These are phyloP conservation scores for Solanum chilense DNA, from an alignment of 257 asterid genomes.

Conservation along the genomic window DNA sequence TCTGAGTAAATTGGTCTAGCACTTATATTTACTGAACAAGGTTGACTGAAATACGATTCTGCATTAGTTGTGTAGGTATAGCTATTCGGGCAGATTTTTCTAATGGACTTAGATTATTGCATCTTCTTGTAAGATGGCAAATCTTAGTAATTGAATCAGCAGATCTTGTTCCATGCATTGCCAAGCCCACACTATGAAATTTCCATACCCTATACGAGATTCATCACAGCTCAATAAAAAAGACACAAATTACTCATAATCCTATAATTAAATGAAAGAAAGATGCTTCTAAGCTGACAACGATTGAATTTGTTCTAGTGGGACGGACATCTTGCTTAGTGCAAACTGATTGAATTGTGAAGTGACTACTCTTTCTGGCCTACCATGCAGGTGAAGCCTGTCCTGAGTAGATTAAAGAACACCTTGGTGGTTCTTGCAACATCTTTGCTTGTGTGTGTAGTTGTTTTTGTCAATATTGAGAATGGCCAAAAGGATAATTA, in stretches of 20 bases:
- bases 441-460: conserved; percentile 40
- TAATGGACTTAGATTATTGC: not conserved
- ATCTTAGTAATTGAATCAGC: not conserved
- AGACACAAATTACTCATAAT: not conserved
- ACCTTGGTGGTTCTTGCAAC: conserved; percentile 67
- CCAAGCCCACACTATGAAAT: not conserved
- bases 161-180: not conserved
- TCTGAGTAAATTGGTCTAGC: not conserved
- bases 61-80: not conserved
- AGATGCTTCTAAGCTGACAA: not conserved
- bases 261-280: not conserved
- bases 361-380: not conserved
- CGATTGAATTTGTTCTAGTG: not conserved
- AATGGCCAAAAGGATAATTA: conserved; percentile 11
- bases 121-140: not conserved
- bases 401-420: conserved; percentile 61
- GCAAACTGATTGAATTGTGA: not conserved
- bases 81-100: not conserved
- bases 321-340: not conserved
- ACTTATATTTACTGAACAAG: not conserved
- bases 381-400: conserved; percentile 69
- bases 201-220: not conserved
- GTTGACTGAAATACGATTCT: not conserved
- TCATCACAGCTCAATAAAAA: not conserved
- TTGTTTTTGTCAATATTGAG: conserved; percentile 30